phyloP scores from a whole-genome alignment of 2,329 filamentous ascomycete genomes.

The Alternaria metachromatica region DNA sequence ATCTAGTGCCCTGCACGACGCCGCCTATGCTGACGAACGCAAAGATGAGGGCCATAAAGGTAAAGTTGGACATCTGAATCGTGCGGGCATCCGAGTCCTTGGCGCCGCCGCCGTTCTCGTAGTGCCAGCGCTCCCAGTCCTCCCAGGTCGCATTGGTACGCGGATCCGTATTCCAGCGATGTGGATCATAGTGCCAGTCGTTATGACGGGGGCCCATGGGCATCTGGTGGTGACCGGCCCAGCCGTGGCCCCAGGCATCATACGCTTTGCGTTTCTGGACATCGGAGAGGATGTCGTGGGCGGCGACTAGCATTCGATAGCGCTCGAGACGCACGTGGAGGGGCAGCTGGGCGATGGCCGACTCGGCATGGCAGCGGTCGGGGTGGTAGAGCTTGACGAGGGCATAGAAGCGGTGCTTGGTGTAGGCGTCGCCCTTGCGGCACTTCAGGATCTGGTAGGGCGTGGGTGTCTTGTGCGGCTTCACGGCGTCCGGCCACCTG shows the following conservation, averaged over 20 bases:
- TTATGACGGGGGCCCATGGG: constrained; percentile 29
- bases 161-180: constrained; percentile 49
- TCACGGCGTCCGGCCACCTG: constrained; percentile 42
- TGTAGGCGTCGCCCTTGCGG: constrained; percentile 70
- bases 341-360: constrained; percentile 56
- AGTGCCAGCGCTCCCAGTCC: constrained; percentile 78
- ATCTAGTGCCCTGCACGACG: constrained; percentile 74
- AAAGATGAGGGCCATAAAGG: constrained; percentile 77
- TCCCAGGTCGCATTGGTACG: constrained; percentile 93
- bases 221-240: constrained; percentile 58
- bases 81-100: constrained; percentile 52
- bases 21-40: constrained; percentile 72
- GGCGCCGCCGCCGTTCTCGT: constrained; percentile 33
- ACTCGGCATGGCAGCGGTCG: constrained; percentile 62
- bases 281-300: constrained; percentile 86
- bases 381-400: constrained; percentile 97
- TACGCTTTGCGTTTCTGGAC: constrained; percentile 80
- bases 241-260: constrained; percentile 81
- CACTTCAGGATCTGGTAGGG: constrained; percentile 88
- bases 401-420: constrained; percentile 83
- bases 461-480: constrained; percentile 64
- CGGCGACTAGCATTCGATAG: constrained; percentile 86
- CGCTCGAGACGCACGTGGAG: constrained; percentile 76
- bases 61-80: constrained; percentile 77
- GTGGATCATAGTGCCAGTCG: constrained; percentile 35